These are phyloP conservation scores for Lyophyllum decastes DNA, from an alignment of 768 basidiomycete species.

Conservation along the genomic window DNA sequence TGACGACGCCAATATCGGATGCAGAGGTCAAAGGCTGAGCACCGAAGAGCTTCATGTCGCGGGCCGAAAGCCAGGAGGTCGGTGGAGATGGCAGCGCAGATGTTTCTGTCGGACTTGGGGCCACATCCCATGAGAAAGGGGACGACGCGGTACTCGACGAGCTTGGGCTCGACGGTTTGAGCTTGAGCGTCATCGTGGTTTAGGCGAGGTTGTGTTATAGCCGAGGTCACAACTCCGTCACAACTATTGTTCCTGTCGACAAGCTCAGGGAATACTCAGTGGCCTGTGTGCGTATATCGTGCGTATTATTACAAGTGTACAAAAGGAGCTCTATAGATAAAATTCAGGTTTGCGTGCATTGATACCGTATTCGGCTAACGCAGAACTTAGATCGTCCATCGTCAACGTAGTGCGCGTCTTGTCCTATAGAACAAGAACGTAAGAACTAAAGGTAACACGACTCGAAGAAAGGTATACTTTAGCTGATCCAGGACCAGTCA, in stretches of 20 bases:
- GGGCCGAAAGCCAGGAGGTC: constrained; percentile 81
- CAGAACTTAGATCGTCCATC: constrained; percentile 95
- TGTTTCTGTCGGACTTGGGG: constrained; percentile 38
- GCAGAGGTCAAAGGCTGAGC: constrained; percentile 68
- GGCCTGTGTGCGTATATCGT: too few relatives aligned
- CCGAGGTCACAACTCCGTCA: constrained; percentile 2
- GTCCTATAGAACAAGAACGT: constrained; percentile 47
- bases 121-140: constrained; percentile 66
- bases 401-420: constrained; percentile 92
- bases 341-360: constrained; percentile 94
- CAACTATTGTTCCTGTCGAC: not conserved
- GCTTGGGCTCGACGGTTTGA: constrained; percentile 39
- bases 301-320: not conserved
- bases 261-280: too few relatives aligned
- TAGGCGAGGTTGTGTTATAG: not conserved
- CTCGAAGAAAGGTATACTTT: constrained; percentile 48
- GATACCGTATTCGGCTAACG: constrained; percentile 95
- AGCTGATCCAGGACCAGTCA: constrained; percentile 56
- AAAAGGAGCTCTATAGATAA: constrained; percentile 57
- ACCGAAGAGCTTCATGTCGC: constrained; percentile 89
- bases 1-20: constrained; percentile 62
- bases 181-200: constrained; percentile 41
- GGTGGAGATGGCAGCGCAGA: constrained; percentile 67
- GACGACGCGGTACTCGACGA: constrained; percentile 32
- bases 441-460: not conserved